phyloP scores from a whole-genome alignment of 345 rosid genomes.

The Eucalyptus tenuipes region DNA sequence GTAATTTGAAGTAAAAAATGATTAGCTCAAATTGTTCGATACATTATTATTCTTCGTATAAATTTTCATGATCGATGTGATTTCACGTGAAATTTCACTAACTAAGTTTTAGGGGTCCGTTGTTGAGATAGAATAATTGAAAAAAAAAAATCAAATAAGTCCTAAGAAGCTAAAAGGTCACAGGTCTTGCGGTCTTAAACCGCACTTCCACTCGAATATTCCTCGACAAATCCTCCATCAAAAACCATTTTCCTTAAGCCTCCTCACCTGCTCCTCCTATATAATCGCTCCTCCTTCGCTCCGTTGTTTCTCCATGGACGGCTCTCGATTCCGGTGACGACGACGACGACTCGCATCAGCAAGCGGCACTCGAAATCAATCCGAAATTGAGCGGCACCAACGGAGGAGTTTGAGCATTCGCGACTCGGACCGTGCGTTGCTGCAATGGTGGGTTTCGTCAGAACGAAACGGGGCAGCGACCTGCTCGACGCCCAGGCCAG shows the following conservation, averaged over 20 bases:
- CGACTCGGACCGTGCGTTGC: background rate
- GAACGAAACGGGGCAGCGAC: conserved; percentile 38
- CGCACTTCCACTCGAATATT: background rate
- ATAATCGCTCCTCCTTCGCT: background rate
- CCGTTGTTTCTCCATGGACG: background rate
- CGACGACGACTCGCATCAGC: background rate
- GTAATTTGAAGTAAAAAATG: background rate
- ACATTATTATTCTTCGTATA: background rate
- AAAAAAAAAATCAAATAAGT: background rate
- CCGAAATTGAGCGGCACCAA: background rate
- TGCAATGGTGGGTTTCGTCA: conserved; percentile 14
- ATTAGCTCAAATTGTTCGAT: background rate
- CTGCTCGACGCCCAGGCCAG: conserved; percentile 50
- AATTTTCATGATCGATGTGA: background rate
- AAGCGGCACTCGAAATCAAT: background rate
- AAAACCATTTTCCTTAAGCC: background rate
- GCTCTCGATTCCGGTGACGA: background rate
- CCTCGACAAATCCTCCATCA: background rate
- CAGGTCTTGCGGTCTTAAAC: background rate
- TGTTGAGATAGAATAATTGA: background rate
- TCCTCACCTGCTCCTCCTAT: background rate
- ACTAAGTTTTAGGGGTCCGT: background rate
- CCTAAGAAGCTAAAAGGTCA: background rate
- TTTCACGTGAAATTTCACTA: background rate
- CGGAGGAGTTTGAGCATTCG: background rate